phyloP scores from a whole-genome alignment of 2,329 filamentous ascomycete species.

The Phialemonium atrogriseum region DNA sequence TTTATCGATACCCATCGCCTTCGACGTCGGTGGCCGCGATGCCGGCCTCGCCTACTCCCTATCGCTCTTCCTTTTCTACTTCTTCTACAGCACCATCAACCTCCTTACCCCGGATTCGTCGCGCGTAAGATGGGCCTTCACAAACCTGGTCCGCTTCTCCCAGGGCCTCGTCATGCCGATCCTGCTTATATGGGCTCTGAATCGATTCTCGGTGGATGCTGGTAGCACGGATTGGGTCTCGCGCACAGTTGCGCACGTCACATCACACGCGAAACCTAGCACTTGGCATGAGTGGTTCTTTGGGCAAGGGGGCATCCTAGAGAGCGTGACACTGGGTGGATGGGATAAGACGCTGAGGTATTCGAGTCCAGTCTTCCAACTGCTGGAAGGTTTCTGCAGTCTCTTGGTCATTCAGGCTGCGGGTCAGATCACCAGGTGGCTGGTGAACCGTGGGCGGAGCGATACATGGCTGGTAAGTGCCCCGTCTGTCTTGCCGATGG shows the following conservation, averaged over 20 bases:
- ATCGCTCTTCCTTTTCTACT: conserved; percentile 81
- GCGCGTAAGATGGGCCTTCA: conserved; percentile 62
- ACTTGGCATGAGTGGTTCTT: conserved; percentile 79
- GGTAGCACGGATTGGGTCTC: conserved; percentile 73
- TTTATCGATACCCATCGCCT: conserved; percentile 91
- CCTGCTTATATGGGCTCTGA: conserved; percentile 89
- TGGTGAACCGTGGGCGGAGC: conserved; percentile 86
- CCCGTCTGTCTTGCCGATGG: neutral
- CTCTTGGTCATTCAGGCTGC: conserved; percentile 90
- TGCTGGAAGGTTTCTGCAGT: conserved; percentile 94
- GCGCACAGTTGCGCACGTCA: conserved; percentile 62
- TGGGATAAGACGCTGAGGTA: conserved; percentile 88
- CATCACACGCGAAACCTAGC: conserved; percentile 49
- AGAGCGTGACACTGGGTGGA: conserved; percentile 69
- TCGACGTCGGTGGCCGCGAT: conserved; percentile 93
- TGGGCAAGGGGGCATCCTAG: conserved; percentile 73
- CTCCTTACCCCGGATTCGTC: conserved; percentile 74
- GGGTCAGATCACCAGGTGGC: conserved; percentile 88
- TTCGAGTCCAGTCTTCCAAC: conserved; percentile 88
- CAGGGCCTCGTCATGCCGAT: conserved; percentile 84
- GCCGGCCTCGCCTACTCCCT: conserved; percentile 93
- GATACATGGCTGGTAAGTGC: conserved; percentile 88
- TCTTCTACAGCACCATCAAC: conserved; percentile 73
- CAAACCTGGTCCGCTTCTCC: conserved; percentile 60
- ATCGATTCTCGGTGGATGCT: conserved; percentile 90